Percentiles rank a stretch among this genome's conserved stretches.
These are phyloP conservation scores for Penicillium sp. DNA, from an alignment of 2,329 filamentous ascomycete genomes.

Conservation along the genomic window DNA sequence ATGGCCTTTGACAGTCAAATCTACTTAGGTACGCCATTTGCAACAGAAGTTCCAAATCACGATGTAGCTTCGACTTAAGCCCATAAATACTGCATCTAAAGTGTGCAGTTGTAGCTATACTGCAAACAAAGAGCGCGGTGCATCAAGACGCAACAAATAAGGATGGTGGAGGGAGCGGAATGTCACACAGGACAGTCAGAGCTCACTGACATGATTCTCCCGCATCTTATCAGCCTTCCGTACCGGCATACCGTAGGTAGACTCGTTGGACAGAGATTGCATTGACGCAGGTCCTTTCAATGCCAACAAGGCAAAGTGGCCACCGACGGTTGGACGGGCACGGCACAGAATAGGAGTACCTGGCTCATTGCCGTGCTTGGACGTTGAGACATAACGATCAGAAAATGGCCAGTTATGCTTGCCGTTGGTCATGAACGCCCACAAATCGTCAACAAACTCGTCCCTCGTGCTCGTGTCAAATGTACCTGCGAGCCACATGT, in stretches of 20 bases:
- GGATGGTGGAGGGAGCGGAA: neutral
- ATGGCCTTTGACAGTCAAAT: too few relatives aligned
- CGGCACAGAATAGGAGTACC: slow-evolving; percentile 34
- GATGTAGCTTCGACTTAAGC: neutral
- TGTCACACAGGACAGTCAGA: slow-evolving; percentile 2
- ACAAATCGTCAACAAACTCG: slow-evolving; percentile 41
- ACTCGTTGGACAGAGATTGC: slow-evolving; percentile 11
- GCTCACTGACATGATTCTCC: slow-evolving; percentile 12
- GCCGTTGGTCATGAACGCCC: slow-evolving; percentile 41
- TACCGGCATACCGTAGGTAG: neutral
- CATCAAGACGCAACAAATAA: neutral
- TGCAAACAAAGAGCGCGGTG: neutral
- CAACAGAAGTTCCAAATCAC: too few relatives aligned
- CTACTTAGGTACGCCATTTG: too few relatives aligned
- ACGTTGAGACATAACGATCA: slow-evolving; percentile 40
- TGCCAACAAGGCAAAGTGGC: slow-evolving; percentile 43
- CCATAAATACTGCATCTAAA: neutral
- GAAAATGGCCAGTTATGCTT: slow-evolving; percentile 44
- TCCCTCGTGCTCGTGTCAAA: slow-evolving; percentile 27
- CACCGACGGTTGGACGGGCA: slow-evolving; percentile 42
- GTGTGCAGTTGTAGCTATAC: neutral
- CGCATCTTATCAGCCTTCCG: neutral
- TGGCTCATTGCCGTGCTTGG: slow-evolving; percentile 28
- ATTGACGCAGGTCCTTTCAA: slow-evolving; percentile 31
- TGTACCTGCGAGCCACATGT: slow-evolving; percentile 41